Conservation (phyloP, 1,284 basidiomycete species). For the Heliocybe sulcata region DNA sequence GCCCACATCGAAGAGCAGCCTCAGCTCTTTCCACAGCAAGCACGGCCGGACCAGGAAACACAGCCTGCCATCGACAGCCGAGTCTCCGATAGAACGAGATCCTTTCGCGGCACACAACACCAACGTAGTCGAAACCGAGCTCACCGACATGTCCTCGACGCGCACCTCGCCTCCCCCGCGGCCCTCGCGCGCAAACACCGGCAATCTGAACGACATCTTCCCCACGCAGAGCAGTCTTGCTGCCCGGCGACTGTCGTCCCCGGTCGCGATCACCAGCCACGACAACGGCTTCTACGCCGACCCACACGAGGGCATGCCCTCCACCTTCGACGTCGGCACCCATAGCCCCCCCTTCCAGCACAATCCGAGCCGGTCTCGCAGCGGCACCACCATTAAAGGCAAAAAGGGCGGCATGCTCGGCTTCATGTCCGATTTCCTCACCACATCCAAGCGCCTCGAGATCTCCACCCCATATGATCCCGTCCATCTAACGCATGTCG, state of each 20-base stretch:
- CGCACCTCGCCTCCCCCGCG: constrained; percentile 54
- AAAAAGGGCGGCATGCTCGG: constrained; percentile 70
- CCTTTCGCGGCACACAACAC: constrained; percentile 46
- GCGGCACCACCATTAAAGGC: constrained; percentile 53
- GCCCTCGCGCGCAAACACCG: constrained; percentile 76
- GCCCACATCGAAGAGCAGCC: constrained; percentile 25
- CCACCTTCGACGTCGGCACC: constrained; percentile 15
- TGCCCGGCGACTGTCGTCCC: constrained; percentile 46
- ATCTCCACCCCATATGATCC: constrained; percentile 99
- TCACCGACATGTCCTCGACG: constrained; percentile 26
- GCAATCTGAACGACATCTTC: constrained; percentile 68
- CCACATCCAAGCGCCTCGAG: constrained; percentile 77
- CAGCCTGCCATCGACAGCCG: constrained; percentile 28
- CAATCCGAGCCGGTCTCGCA: constrained; percentile 46
- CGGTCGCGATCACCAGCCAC: constrained; percentile 25
- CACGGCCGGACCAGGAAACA: constrained; percentile 49
- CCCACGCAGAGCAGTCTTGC: constrained; percentile 26
- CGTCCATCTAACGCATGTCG: constrained; percentile 99
- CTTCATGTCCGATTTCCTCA: constrained; percentile 79
- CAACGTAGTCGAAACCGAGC: constrained; percentile 18
- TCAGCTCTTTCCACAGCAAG: constrained; percentile 32
- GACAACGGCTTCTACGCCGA: constrained; percentile 36
- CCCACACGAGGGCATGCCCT: constrained; percentile 29
- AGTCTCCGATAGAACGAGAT: constrained; percentile 36
- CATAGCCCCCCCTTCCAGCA: constrained; percentile 16